Percentiles rank a stretch among this genome's conserved stretches.
Conservation (phyloP, 2,329 filamentous ascomycete genomes). For the Tetracladium maxilliforme region DNA sequence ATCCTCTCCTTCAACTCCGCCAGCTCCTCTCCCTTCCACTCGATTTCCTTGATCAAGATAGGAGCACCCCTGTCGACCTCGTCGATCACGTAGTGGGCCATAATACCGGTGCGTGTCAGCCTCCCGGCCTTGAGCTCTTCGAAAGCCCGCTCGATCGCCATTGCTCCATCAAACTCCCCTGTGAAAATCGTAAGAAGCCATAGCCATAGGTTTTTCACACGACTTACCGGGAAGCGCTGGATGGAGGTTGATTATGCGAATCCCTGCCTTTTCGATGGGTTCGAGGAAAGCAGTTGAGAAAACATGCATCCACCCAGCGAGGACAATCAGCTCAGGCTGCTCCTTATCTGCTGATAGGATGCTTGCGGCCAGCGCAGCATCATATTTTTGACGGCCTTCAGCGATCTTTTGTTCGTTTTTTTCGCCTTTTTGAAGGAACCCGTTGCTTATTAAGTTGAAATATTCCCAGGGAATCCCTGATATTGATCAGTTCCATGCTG, state of each 20-base stretch:
- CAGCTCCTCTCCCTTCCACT: constrained; percentile 46
- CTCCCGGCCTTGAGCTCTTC: no score
- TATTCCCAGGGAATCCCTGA: constrained; percentile 56
- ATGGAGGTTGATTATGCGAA: constrained; percentile 72
- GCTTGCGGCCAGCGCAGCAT: constrained; percentile 56
- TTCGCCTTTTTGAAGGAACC: constrained; percentile 42
- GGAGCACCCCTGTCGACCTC: constrained; percentile 71
- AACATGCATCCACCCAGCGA: constrained; percentile 82
- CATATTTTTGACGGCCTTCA: constrained; percentile 53
- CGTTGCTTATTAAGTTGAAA: constrained; percentile 69
- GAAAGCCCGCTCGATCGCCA: constrained; percentile 48
- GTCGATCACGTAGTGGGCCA: constrained; percentile 73
- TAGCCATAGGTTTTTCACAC: no score
- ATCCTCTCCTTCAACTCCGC: constrained; percentile 57
- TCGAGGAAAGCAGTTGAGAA: constrained; percentile 55
- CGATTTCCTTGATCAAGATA: constrained; percentile 56
- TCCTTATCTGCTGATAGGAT: constrained; percentile 40
- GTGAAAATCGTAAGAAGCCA: no score
- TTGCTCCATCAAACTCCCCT: constrained; percentile 46
- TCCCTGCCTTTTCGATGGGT: constrained; percentile 43
- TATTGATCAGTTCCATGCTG: constrained; percentile 42
- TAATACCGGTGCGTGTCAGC: constrained; percentile 69
- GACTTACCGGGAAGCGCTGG: constrained; percentile 54
- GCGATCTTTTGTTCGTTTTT: constrained; percentile 36
- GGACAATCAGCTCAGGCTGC: constrained; percentile 60